Base-by-base conservation (phyloP, 768 basidiomycete genomes). In the Podaxis carcinomalis region DNA sequence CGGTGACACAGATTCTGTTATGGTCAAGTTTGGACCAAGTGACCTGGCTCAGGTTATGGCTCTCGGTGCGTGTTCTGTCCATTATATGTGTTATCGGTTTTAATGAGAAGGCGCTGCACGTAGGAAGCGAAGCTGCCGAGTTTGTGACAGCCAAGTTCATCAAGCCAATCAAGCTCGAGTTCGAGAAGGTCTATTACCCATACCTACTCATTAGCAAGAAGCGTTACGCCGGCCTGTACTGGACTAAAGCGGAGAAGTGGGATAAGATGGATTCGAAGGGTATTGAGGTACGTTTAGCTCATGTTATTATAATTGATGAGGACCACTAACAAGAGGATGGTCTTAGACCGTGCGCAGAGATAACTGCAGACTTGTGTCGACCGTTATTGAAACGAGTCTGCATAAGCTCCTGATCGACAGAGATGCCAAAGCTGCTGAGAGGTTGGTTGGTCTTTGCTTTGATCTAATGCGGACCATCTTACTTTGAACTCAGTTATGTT, bases 191-290 rank as follows among this genome's bases (percentile, higher is more conserved):
- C 4, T 99, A 99, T 75, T 98, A 91, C 72, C 97, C 97, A 4
- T 99, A 98, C 73, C 75, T 99, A 57, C 87, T 99, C 52, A 99
- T 99, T 75, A 98, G 80, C 81, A 99, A 99, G 77, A 99, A 99
- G 76, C 88, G 97, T 49, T 99, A 99, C 73, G 97, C 97, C 1
- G 97, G 97, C 5, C 75, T 98, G 60, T 98, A 99, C 71, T 99
- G 97, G 97, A 98, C 97, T 1, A 88, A 85, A 64, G 78, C 89
- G 11, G 95, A 98, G 44, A 97, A 94, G 70, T 96, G 92, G 67
- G 97, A 99, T 74, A 98, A 98, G 77, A 98, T 98, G 97, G 97
- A 99, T 67, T 90, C 96, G 1, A 99, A 99, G 77, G 97, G 97
- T 69, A 98, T 99, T 61, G 97, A 99, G 84, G 95, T 94, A 57